Percentiles rank a stretch among this genome's conserved stretches.
phyloP scores from a whole-genome alignment of 2,329 filamentous ascomycete species.

The Pseudocercospora fijiensis region DNA sequence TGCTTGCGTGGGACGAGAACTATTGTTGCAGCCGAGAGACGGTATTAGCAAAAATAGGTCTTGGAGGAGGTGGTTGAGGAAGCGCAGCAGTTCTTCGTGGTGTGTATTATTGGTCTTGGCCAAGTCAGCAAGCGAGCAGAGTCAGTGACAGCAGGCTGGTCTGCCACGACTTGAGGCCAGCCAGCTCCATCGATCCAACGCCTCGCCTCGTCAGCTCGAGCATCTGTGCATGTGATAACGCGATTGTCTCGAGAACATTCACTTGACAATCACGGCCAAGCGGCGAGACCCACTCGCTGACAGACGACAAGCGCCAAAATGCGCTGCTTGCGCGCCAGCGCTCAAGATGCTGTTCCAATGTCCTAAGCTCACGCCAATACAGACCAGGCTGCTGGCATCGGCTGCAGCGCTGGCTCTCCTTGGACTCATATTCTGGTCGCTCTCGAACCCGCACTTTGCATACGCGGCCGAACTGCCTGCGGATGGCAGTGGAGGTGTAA shows the following conservation, averaged over 20 bases:
- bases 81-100: background rate
- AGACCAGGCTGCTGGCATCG: constrained; percentile 70
- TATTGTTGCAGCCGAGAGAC: background rate
- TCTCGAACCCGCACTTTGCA: constrained; percentile 60
- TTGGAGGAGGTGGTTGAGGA: background rate
- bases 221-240: background rate
- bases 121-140: background rate
- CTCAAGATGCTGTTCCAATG: constrained; percentile 39
- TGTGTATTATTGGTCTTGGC: background rate
- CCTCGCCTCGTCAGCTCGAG: background rate
- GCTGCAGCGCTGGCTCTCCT: constrained; percentile 61
- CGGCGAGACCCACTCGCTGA: background rate
- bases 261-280: background rate
- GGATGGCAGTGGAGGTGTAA: constrained; percentile 35
- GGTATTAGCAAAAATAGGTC: background rate
- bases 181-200: background rate
- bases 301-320: background rate
- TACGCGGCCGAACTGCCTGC: constrained; percentile 58
- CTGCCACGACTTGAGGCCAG: background rate
- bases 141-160: background rate
- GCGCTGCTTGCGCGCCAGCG: constrained; percentile 3
- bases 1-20: background rate
- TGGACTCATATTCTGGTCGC: constrained; percentile 59
- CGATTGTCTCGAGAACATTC: background rate
- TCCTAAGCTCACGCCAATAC: constrained; percentile 63